Evolutionary conservation across 805 yeast species (phyloP).

Genomic region (Wickerhamomyces chaumierensis): DNA sequence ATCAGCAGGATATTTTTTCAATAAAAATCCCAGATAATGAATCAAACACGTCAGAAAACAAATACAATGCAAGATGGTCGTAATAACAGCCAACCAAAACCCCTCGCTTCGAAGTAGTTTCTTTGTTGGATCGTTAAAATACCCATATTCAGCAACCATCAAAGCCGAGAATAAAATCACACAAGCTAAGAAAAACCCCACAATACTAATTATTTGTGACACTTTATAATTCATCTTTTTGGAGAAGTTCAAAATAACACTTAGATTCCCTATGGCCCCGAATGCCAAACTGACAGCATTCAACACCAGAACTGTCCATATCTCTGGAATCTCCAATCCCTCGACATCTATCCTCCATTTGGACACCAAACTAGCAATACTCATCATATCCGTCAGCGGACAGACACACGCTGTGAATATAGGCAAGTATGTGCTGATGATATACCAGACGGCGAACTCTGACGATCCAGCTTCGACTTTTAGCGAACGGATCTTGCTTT

Average conservation of each 20-base stretch:
- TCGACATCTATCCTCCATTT: constrained; percentile 41
- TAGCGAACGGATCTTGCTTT: constrained; percentile 9
- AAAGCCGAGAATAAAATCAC: constrained; percentile 39
- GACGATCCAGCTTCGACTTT: constrained; percentile 9
- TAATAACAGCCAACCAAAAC: constrained; percentile 68
- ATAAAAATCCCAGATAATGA: constrained; percentile 52
- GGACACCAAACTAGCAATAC: constrained; percentile 60
- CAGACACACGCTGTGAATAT: constrained; percentile 69
- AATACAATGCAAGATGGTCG: constrained; percentile 47
- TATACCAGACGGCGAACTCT: constrained; percentile 39
- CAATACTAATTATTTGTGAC: constrained; percentile 51
- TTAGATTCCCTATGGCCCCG: constrained; percentile 58
- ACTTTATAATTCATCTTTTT: constrained; percentile 43
- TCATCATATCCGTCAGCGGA: constrained; percentile 65
- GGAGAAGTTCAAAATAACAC: constrained; percentile 62
- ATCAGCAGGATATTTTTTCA: constrained; percentile 53
- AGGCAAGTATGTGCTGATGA: constrained; percentile 60
- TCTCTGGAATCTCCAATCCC: constrained; percentile 18
- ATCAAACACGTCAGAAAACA: constrained; percentile 41
- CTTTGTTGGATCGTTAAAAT: constrained; percentile 16
- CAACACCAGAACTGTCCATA: constrained; percentile 28
- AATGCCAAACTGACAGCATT: constrained; percentile 53
- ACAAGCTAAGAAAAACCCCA: constrained; percentile 55
- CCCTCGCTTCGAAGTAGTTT: constrained; percentile 38
- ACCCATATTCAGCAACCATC: constrained; percentile 23